These are phyloP conservation scores for Candida oleophila DNA, from an alignment of 805 yeast genomes.

Conservation along the genomic window DNA sequence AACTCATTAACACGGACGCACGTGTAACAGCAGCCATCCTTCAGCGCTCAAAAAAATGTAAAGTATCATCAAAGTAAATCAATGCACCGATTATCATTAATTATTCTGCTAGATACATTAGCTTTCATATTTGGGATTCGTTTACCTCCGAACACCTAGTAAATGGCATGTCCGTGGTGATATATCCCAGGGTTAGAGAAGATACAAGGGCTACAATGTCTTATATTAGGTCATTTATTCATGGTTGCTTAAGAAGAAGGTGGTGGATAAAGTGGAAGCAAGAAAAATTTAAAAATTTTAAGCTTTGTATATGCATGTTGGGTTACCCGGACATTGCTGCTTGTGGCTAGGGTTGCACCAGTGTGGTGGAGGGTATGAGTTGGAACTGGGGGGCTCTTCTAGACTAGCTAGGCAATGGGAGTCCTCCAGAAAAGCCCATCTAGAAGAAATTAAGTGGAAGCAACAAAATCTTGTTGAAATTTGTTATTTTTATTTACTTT, in stretches of 20 bases:
- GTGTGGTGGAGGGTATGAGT: too few relatives aligned
- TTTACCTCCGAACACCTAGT: conserved; percentile 37
- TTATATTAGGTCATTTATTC: background rate
- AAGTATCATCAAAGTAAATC: conserved; percentile 26
- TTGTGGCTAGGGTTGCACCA: too few relatives aligned
- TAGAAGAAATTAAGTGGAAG: too few relatives aligned
- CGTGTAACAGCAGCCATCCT: too few relatives aligned
- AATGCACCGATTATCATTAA: conserved; percentile 12
- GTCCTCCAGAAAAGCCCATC: too few relatives aligned
- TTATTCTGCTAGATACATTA: conserved; percentile 27
- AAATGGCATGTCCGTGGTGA: conserved; percentile 37
- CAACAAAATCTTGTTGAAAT: too few relatives aligned
- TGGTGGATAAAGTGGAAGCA: conserved; percentile 1
- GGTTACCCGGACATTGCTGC: conserved; percentile 1
- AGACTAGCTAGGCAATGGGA: too few relatives aligned
- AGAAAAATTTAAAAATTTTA: background rate
- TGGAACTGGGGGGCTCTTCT: too few relatives aligned
- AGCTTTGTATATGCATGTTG: background rate
- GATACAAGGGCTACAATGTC: too few relatives aligned
- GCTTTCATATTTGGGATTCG: conserved; percentile 35
- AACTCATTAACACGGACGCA: too few relatives aligned
- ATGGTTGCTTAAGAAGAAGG: background rate
- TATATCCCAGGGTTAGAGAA: too few relatives aligned
- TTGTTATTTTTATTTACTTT: too few relatives aligned
- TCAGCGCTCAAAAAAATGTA: conserved; percentile 17